These are phyloP conservation scores for Panicum virgatum DNA, from an alignment of 202 grass and related monocot genomes.

Conservation along the genomic window DNA sequence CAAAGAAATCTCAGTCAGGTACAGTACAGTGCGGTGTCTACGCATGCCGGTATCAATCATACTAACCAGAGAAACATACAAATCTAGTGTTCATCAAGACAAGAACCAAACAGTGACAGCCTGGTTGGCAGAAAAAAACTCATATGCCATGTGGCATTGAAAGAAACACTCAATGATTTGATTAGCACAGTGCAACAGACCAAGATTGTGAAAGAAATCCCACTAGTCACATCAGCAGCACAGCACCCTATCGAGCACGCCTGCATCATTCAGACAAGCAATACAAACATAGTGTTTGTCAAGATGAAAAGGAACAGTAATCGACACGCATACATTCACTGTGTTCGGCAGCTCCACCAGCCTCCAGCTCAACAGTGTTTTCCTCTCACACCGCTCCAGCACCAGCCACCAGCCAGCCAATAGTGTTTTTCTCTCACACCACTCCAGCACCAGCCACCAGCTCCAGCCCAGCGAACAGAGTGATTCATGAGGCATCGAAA, in stretches of 20 bases:
- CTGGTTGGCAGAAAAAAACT: no score
- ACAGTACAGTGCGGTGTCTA: background rate
- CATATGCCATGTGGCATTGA: background rate
- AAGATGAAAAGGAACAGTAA: background rate
- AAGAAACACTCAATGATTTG: background rate
- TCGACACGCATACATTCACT: background rate
- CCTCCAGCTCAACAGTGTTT: no score
- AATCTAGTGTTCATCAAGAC: no score
- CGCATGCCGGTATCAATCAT: background rate
- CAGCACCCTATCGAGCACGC: background rate
- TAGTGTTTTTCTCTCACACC: no score
- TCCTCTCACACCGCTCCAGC: no score
- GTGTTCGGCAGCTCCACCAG: no score
- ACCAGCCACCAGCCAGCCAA: no score
- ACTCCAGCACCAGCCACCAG: no score
- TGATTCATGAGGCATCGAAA: background rate
- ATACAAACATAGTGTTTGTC: background rate
- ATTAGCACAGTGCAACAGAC: background rate
- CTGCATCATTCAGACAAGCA: background rate
- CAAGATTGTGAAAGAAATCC: background rate
- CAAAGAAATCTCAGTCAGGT: background rate
- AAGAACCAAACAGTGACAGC: no score
- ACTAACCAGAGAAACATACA: background rate
- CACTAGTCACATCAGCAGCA: background rate
- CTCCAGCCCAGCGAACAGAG: no score